phyloP scores from a whole-genome alignment of 148 eudicot species.

The Camellia sinensis region DNA sequence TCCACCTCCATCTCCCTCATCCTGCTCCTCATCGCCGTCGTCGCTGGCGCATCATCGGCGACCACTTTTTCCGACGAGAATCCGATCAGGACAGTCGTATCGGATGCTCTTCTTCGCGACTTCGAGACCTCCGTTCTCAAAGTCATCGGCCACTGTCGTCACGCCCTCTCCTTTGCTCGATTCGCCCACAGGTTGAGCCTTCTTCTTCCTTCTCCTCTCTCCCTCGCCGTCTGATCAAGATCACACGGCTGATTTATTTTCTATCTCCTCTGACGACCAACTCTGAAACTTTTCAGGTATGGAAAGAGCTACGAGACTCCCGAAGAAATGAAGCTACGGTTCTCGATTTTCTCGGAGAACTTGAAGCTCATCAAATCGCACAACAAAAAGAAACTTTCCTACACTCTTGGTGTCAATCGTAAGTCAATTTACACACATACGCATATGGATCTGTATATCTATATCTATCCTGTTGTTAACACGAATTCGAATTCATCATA shows the following conservation, averaged over 20 bases:
- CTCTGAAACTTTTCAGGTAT: constrained; percentile 38
- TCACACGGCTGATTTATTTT: not conserved
- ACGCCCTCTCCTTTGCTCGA: constrained; percentile 83
- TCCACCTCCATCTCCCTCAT: constrained; percentile 15
- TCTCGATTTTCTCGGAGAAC: constrained; percentile 58
- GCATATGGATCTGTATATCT: not conserved
- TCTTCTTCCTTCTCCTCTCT: not conserved
- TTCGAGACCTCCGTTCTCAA: constrained; percentile 43
- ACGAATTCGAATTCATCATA: not conserved
- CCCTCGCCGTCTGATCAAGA: not conserved
- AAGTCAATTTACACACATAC: constrained; percentile 9
- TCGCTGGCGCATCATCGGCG: constrained; percentile 31
- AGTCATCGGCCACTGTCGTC: constrained; percentile 59
- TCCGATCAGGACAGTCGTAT: constrained; percentile 68
- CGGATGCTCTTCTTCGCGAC: constrained; percentile 44
- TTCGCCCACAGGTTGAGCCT: constrained; percentile 57
- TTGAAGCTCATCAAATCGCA: constrained; percentile 68
- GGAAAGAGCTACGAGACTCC: constrained; percentile 74
- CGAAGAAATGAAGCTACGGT: constrained; percentile 65
- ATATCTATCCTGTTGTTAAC: not conserved
- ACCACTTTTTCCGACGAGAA: constrained; percentile 61
- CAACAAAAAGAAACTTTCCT: constrained; percentile 59
- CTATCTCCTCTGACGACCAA: not conserved
- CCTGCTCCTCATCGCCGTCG: constrained; percentile 28
- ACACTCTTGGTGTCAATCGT: constrained; percentile 83